phyloP scores from a whole-genome alignment of 225 moss, liverwort and hornwort genomes.

The Polytrichum formosum region DNA sequence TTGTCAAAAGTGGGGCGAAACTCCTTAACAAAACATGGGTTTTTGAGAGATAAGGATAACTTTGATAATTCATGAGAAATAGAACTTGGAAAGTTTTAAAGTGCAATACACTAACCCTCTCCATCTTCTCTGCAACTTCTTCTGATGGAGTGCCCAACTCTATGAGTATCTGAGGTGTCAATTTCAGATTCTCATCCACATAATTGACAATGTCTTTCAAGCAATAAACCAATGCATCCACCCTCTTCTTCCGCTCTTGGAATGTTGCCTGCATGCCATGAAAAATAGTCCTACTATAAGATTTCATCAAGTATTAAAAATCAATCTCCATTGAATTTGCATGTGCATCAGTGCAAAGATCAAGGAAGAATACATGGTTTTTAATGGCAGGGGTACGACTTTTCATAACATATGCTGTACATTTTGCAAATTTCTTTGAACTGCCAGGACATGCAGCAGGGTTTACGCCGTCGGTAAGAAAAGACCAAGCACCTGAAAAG shows the following conservation, averaged over 20 bases:
- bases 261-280: constrained; percentile 74
- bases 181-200: constrained; percentile 79
- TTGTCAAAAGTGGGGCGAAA: no score
- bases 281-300: no score
- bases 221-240: constrained; percentile 74
- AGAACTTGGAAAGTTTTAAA: no score
- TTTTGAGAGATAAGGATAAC: no score
- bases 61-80: no score
- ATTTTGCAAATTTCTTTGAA: no score
- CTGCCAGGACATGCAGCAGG: no score
- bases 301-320: background rate
- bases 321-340: background rate
- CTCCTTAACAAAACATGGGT: no score
- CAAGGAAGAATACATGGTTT: no score
- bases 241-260: constrained; percentile 78
- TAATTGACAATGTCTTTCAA: constrained; percentile 70
- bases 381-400: no score
- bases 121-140: constrained; percentile 86
- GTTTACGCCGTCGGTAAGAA: no score
- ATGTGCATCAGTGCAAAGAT: background rate
- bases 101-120: constrained; percentile 55
- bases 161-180: constrained; percentile 66
- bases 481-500: constrained; percentile 65
- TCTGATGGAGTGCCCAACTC: constrained; percentile 77
- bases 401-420: no score